A percentile compares a stretch with the other conserved stretches of the same genome.
These are phyloP conservation scores for Agaricus subrufescens DNA, from an alignment of 768 basidiomycete species.

Conservation along the genomic window DNA sequence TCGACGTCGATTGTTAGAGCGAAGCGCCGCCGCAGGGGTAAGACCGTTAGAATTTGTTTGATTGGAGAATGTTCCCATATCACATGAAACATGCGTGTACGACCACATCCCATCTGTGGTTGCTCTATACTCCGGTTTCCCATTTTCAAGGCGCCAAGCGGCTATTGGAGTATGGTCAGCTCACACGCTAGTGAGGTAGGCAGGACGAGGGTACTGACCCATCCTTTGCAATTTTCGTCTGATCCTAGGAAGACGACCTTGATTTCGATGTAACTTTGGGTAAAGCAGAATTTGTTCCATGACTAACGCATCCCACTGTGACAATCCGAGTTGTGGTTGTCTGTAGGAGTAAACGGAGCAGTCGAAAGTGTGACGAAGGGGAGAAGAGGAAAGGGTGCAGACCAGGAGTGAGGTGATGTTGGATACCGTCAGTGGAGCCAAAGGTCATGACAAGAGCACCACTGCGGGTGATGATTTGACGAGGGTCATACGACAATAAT, in stretches of 20 bases:
- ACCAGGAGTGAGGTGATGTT: conserved; percentile 28
- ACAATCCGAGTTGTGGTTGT: conserved; percentile 60
- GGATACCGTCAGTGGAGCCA: conserved; percentile 36
- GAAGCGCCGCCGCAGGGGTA: conserved; percentile 58
- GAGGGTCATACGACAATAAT: conserved; percentile 73
- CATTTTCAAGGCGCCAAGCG: conserved; percentile 88
- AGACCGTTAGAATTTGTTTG: conserved; percentile 50
- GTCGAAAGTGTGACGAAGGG: conserved; percentile 28
- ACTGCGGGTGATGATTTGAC: conserved; percentile 57
- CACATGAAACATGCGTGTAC: conserved; percentile 70
- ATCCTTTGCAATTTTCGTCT: conserved; percentile 43
- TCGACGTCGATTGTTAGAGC: conserved; percentile 40
- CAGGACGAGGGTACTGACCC: conserved; percentile 27
- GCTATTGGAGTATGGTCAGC: conserved; percentile 32
- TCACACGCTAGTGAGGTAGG: not conserved
- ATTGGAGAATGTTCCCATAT: conserved; percentile 74
- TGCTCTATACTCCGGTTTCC: conserved; percentile 84
- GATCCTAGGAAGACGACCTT: conserved; percentile 54
- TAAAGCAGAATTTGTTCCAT: conserved; percentile 91
- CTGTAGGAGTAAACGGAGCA: conserved; percentile 36
- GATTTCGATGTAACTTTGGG: conserved; percentile 76
- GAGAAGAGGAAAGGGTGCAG: conserved; percentile 1
- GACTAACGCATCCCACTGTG: conserved; percentile 78
- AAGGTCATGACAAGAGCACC: conserved; percentile 69
- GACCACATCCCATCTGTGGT: conserved; percentile 84